Conservation (phyloP, 176 grass and related monocot species). For the Ananas comosus region DNA sequence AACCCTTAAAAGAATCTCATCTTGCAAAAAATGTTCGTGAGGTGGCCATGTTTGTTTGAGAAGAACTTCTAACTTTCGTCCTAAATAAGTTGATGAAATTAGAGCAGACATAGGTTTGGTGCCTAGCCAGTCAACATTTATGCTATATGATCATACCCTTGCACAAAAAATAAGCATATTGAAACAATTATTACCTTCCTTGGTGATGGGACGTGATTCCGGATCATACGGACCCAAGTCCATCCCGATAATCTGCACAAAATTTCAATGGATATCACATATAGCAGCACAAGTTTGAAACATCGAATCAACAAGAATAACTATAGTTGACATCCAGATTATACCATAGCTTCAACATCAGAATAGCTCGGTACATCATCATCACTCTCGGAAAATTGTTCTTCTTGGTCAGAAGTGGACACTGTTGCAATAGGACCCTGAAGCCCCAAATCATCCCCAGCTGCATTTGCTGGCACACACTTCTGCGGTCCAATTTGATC, state of each 20-base stretch:
- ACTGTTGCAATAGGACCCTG: constrained; percentile 18
- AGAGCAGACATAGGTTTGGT: neutral
- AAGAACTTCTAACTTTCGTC: neutral
- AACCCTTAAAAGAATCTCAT: neutral
- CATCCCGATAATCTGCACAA: constrained; percentile 50
- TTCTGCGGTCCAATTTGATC: constrained; percentile 20
- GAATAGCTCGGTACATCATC: constrained; percentile 50
- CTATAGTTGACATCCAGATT: constrained; percentile 2
- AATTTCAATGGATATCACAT: constrained; percentile 13
- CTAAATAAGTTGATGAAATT: neutral
- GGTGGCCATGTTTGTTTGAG: neutral
- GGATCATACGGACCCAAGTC: constrained; percentile 58
- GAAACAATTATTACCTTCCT: constrained; percentile 40
- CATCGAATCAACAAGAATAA: neutral
- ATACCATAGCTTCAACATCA: constrained; percentile 68
- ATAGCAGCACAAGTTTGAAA: neutral
- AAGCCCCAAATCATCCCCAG: constrained; percentile 29
- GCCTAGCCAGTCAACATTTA: neutral
- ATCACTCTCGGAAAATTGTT: constrained; percentile 45
- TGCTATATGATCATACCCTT: neutral
- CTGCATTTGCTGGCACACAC: constrained; percentile 27
- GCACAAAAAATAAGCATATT: neutral
- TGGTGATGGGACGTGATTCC: constrained; percentile 31
- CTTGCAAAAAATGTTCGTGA: neutral
- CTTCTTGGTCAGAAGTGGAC: constrained; percentile 33